These are phyloP conservation scores for Monosporascus cannonballus DNA, from an alignment of 2,329 filamentous ascomycete genomes.

Conservation along the genomic window DNA sequence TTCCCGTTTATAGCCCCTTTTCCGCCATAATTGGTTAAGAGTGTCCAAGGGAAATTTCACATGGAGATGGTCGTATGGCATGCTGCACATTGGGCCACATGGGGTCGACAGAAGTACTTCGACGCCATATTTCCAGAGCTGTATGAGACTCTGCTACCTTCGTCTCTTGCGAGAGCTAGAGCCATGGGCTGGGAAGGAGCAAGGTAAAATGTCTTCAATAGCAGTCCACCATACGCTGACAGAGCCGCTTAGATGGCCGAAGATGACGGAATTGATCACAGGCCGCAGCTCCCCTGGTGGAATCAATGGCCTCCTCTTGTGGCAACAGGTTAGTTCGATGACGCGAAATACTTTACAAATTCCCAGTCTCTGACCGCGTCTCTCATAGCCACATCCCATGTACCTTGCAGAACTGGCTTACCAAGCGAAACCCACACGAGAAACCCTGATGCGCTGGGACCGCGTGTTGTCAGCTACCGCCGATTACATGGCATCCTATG, in stretches of 20 bases:
- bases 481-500: conserved; percentile 27
- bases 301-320: conserved; percentile 45
- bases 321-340: conserved; percentile 32
- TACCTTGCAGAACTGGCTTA: conserved; percentile 24
- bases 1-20: background rate
- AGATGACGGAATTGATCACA: conserved; percentile 41
- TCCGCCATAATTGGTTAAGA: background rate
- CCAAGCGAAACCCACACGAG: conserved; percentile 17
- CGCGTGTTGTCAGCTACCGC: conserved; percentile 20
- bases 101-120: conserved; percentile 31
- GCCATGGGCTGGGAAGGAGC: conserved; percentile 29
- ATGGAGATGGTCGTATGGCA: conserved; percentile 41
- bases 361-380: background rate
- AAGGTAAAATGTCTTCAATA: conserved; percentile 4
- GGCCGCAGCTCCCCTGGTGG: conserved; percentile 42
- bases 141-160: conserved; percentile 27
- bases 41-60: conserved; percentile 29
- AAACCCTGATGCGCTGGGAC: conserved; percentile 22
- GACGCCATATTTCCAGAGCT: conserved; percentile 31
- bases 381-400: conserved; percentile 37
- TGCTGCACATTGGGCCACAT: conserved; percentile 32
- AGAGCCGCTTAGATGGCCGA: conserved; percentile 30
- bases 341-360: too few species aligned
- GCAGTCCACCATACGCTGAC: background rate
- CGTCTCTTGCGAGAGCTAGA: conserved; percentile 24